phyloP scores from a whole-genome alignment of 2,329 filamentous ascomycete genomes.

The Tolypocladium nubicola region DNA sequence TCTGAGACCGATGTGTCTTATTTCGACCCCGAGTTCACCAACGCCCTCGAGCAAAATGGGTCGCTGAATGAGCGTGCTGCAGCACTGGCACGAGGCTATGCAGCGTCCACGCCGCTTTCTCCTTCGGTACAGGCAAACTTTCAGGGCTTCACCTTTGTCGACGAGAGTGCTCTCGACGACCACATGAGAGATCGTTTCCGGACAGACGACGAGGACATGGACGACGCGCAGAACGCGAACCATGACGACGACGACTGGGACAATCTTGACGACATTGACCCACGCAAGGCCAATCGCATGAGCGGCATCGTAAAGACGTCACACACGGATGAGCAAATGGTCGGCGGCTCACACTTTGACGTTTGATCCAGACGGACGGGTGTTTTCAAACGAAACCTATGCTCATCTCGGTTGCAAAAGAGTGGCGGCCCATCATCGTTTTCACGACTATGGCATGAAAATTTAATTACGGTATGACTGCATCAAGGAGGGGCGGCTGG shows the following conservation, averaged over 20 bases:
- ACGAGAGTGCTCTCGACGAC: constrained; percentile 88
- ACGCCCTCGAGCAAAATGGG: constrained; percentile 74
- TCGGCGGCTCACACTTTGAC: constrained; percentile 53
- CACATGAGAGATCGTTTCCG: constrained; percentile 51
- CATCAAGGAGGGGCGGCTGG: constrained; percentile 20
- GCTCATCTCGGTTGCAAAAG: not conserved
- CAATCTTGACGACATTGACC: constrained; percentile 44
- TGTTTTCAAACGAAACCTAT: not conserved
- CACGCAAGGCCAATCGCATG: constrained; percentile 46
- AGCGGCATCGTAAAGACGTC: constrained; percentile 50
- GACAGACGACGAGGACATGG: constrained; percentile 49
- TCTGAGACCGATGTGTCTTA: constrained; percentile 94
- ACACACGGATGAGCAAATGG: constrained; percentile 52
- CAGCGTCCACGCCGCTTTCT: constrained; percentile 82
- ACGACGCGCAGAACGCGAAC: constrained; percentile 33
- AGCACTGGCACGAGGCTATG: constrained; percentile 73
- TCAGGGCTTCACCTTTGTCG: constrained; percentile 97
- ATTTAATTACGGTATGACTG: constrained; percentile 25
- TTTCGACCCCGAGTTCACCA: constrained; percentile 97
- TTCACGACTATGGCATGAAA: constrained; percentile 11
- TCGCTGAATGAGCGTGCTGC: constrained; percentile 88
- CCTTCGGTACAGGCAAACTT: constrained; percentile 97
- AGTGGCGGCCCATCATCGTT: not conserved
- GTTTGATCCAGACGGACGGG: constrained; percentile 30
- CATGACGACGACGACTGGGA: constrained; percentile 46